phyloP scores from a whole-genome alignment of 2,329 filamentous ascomycete genomes.

The Blastomyces gilchristii region DNA sequence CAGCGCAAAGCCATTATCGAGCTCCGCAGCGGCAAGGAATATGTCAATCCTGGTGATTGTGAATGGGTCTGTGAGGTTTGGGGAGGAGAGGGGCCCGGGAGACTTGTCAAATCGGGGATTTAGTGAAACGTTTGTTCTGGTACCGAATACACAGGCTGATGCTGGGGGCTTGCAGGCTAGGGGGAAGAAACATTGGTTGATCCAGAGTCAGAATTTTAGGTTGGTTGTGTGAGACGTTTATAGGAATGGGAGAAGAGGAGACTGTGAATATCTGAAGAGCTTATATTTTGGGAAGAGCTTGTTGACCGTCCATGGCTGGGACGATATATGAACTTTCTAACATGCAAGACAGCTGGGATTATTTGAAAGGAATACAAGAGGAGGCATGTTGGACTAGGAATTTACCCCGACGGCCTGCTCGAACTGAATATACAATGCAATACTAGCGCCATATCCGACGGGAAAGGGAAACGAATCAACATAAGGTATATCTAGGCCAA shows the following conservation, averaged over 20 bases:
- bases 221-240: slow-evolving; percentile 33
- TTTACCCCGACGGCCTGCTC: neutral
- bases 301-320: neutral
- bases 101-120: slow-evolving; percentile 59
- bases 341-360: neutral
- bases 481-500: neutral
- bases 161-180: slow-evolving; percentile 44
- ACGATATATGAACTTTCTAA: neutral
- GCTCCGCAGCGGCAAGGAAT: slow-evolving; percentile 40
- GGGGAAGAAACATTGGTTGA: slow-evolving; percentile 51
- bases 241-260: neutral
- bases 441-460: too few relatives aligned
- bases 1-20: slow-evolving; percentile 15
- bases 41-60: slow-evolving; percentile 64
- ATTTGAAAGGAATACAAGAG: neutral
- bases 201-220: slow-evolving; percentile 64
- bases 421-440: neutral
- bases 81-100: slow-evolving; percentile 41
- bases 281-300: neutral
- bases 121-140: slow-evolving; percentile 69
- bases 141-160: slow-evolving; percentile 52
- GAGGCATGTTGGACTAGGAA: neutral
- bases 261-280: neutral
- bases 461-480: neutral
- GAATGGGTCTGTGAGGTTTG: slow-evolving; percentile 61